These are phyloP conservation scores for Solanum aculeatissimum DNA, from an alignment of 305 asterid genomes.

Conservation along the genomic window DNA sequence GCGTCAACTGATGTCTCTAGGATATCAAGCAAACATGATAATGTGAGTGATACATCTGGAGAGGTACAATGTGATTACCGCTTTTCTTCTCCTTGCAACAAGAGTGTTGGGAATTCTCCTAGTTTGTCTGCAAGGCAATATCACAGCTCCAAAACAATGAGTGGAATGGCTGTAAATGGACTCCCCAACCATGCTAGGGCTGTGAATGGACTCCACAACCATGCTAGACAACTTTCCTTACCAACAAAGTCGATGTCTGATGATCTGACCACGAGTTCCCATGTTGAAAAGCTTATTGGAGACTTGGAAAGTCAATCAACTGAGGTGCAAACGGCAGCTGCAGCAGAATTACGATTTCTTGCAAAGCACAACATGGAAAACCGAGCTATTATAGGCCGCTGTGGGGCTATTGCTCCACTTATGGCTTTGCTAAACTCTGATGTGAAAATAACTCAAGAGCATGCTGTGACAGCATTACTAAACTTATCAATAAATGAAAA, in stretches of 20 bases:
- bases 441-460: slow-evolving; percentile 56
- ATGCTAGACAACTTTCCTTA: slow-evolving; percentile 33
- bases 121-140: slow-evolving; percentile 24
- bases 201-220: slow-evolving; percentile 27
- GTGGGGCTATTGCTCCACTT: slow-evolving; percentile 72
- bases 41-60: slow-evolving; percentile 24
- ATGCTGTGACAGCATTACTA: slow-evolving; percentile 84
- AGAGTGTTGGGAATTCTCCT: slow-evolving; percentile 18
- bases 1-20: slow-evolving; percentile 38
- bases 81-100: slow-evolving; percentile 3
- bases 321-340: slow-evolving; percentile 59
- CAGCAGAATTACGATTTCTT: slow-evolving; percentile 65
- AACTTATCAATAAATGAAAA: slow-evolving; percentile 64
- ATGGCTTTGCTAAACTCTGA: slow-evolving; percentile 52
- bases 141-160: slow-evolving; percentile 37
- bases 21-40: slow-evolving; percentile 29
- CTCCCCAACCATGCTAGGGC: slow-evolving; percentile 21
- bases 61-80: slow-evolving; percentile 22
- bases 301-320: slow-evolving; percentile 39
- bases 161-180: slow-evolving; percentile 32
- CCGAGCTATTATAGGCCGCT: slow-evolving; percentile 57
- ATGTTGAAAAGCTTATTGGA: slow-evolving; percentile 51
- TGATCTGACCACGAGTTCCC: slow-evolving; percentile 47
- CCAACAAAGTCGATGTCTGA: slow-evolving; percentile 30
- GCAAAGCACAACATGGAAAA: slow-evolving; percentile 67